Base-by-base conservation (phyloP, 2,329 filamentous ascomycete genomes). In the Colletotrichum sp. region DNA sequence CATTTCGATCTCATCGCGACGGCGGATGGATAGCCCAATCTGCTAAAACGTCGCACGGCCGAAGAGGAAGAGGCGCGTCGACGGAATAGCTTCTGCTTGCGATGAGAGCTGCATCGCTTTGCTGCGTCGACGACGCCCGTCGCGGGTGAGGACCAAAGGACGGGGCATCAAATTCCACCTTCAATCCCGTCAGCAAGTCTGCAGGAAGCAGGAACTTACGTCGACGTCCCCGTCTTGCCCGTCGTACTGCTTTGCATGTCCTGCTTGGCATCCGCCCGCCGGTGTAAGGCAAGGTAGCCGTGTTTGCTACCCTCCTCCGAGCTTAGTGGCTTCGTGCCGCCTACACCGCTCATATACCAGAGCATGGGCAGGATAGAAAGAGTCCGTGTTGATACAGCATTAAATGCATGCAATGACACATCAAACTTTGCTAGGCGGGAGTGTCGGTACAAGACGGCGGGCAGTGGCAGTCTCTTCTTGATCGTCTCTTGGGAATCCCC, bases 1-100 rank as follows among this genome's bases (percentile, higher is more conserved):
- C 82, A 78, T 80, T 77, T 70, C 77, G 74, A 71, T 83, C 79
- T 77, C 78, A 77, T 78, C 77, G 77, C 79, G 75, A 71, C 77
- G 77, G 75, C 77, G 77, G 75, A 69, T 68, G 75, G 75, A 73
- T 73, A 79, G 78, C 71, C 74, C 34, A 66, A 77, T 39, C n/a
- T 49, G 59, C 44, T 22, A 64, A 49, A 61, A 61, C 29, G 19
- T 59, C 25, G 64, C 39, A 70, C 71, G 34, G 52, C 44, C 66
- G 57, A 57, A 27, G 32, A 73, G 63, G 30, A 59, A 68, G 69
- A 39, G 19, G 39, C 30, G 39, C 59, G 29, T 71, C 30, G 64
- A 68, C 44, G 39, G 29, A 61, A 39, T 12, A 34, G 34, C 55
- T 69, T n/a, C 68, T 57, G 27, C 69, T 62, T 76, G 34, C 55